Percentiles rank a stretch among this genome's conserved stretches.
Evolutionary conservation across 164 flowering plant species (phyloP).

Genomic region (Vitis amurensis): DNA sequence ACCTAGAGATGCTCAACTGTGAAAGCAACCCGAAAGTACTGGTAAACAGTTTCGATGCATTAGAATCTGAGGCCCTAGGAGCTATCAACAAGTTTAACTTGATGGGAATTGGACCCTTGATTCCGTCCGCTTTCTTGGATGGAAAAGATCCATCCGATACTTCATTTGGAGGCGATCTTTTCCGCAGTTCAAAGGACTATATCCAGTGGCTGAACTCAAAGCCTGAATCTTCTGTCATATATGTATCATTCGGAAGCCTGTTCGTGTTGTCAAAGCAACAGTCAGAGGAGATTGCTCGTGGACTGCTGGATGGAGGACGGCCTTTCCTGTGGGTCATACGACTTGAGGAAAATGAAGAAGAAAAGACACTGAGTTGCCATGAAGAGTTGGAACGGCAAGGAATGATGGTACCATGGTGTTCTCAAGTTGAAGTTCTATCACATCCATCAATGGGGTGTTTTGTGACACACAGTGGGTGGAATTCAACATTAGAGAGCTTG

Average conservation of each 20-base stretch:
- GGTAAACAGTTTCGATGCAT: constrained; percentile 38
- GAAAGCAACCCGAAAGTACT: constrained; percentile 27
- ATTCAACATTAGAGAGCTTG: constrained; percentile 40
- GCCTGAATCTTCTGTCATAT: constrained; percentile 34
- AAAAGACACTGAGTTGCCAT: background rate
- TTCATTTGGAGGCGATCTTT: constrained; percentile 32
- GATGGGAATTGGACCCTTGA: constrained; percentile 46
- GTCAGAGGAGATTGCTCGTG: constrained; percentile 35
- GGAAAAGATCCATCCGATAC: constrained; percentile 23
- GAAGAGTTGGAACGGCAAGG: constrained; percentile 27
- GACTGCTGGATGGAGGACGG: constrained; percentile 19
- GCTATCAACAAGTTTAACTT: constrained; percentile 25
- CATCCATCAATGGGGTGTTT: constrained; percentile 46
- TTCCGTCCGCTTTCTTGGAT: constrained; percentile 41
- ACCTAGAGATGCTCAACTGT: constrained; percentile 8
- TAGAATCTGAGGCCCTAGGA: constrained; percentile 34
- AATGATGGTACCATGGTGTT: constrained; percentile 48
- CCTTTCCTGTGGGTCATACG: constrained; percentile 54
- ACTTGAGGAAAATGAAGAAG: background rate
- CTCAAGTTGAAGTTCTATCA: constrained; percentile 38
- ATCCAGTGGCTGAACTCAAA: constrained; percentile 44
- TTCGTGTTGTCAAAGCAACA: constrained; percentile 22
- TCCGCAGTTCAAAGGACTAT: constrained; percentile 18
- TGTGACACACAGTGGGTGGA: constrained; percentile 51
- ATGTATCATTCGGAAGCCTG: constrained; percentile 47